Conservation (phyloP, 192 early-diverging fungal species). For the Lunasporangiospora selenospora region DNA sequence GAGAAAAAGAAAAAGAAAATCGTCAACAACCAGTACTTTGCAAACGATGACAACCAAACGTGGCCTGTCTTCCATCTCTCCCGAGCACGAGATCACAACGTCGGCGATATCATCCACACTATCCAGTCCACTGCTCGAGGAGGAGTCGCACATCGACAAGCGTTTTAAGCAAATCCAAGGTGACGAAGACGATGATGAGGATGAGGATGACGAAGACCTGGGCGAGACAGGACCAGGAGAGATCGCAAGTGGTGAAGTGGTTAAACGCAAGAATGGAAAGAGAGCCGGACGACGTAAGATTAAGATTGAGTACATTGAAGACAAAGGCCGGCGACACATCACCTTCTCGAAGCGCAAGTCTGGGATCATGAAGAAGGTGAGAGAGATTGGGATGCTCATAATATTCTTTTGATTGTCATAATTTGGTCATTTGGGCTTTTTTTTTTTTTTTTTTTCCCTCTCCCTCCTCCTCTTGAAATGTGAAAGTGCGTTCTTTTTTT, state of each 20-base stretch:
- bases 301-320: constrained; percentile 92
- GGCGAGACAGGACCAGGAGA: constrained; percentile 65
- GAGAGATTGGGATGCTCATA: background rate
- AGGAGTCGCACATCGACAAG: constrained; percentile 38
- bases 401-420: too few species aligned
- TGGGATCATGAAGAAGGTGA: constrained; percentile 93
- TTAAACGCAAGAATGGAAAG: constrained; percentile 59
- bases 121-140: too few species aligned
- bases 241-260: constrained; percentile 33
- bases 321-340: constrained; percentile 87
- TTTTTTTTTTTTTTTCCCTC: too few species aligned
- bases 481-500: too few species aligned
- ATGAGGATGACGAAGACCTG: constrained; percentile 55
- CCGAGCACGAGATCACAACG: too few species aligned
- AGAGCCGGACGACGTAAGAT: constrained; percentile 85
- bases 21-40: too few species aligned
- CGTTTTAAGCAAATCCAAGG: constrained; percentile 49
- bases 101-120: too few species aligned
- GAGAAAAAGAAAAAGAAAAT: too few species aligned
- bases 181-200: constrained; percentile 52
- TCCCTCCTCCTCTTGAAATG: too few species aligned
- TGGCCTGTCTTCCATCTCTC: too few species aligned
- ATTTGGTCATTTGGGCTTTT: background rate
- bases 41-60: too few species aligned
- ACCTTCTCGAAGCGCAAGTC: constrained; percentile 92